Evolutionary conservation across 2,329 filamentous ascomycete genomes (phyloP), one percentile per base, ranked within the genome.

Genomic region (Sodiomyces alkalinus): DNA sequence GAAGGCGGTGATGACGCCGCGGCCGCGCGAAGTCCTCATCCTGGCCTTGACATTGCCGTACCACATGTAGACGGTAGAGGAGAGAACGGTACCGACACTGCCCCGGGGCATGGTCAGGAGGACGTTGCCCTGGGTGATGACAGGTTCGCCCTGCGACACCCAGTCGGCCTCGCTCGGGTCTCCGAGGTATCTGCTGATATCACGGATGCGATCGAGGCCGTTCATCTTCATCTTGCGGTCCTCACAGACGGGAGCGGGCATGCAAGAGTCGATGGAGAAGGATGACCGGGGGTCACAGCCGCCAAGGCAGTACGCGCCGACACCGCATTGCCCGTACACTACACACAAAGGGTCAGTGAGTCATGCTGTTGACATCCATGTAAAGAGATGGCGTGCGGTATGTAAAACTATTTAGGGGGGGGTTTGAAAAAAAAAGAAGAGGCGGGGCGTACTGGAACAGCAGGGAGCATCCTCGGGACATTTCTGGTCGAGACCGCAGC

Each of bases 1-100:
- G 50, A 98, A 98, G 17, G 85, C 87, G 2, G 85, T 92, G n/a
- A 98, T 80, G 14, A 98, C 90, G 64, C 90, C 90, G 25, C 64
- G 58, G 33, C 85, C 86, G 45, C 80, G 75, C 39, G 77, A 79
- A 0, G 85, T 87, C 64, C 83, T 90, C 52, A 96, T 62, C 32
- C 62, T 80, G 30, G 82, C 83, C 51, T 78, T 80, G 44, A 93
- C 76, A 53, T 80, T 93, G 47, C 90, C 90, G 53, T 96, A 98
- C 90, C 90, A 96, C 56, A 98, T 76, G 56, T 94, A 96, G 40
- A 73, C 65, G 33, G 83, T 87, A 6, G 70, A 65, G 38, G 85
- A 80, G 31, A 98, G 58, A 25, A 98, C 71, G 7, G 90, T 94
- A 31, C 90, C 90, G 22, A 82, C 79, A 19, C 80, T 86, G 42